Conservation (phyloP, 306 rosid species). For the Sicyos edulis region DNA sequence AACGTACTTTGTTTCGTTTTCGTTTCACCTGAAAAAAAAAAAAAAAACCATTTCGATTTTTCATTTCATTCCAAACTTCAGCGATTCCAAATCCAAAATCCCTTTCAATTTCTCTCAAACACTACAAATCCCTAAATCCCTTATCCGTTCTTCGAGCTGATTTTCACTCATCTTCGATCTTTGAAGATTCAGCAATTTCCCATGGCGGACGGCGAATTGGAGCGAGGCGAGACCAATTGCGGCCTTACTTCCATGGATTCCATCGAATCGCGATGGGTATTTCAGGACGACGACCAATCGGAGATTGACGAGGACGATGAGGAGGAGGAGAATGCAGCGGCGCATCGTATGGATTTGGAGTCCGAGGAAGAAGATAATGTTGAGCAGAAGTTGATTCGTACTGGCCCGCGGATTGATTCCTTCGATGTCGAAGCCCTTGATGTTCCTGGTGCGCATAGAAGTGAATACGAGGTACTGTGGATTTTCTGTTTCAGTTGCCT, state of each 20-base stretch:
- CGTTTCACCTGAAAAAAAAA: not conserved
- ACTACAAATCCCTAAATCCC: conserved; percentile 1
- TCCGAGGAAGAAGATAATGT: conserved; percentile 70
- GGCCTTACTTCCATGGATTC: conserved; percentile 40
- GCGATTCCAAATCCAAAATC: not conserved
- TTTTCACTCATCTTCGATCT: not conserved
- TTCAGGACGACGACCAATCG: conserved; percentile 49
- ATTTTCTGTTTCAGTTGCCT: not conserved
- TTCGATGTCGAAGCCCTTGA: conserved; percentile 98
- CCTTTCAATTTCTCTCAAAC: not conserved
- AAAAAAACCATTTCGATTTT: not conserved
- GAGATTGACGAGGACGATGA: conserved; percentile 43
- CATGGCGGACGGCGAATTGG: conserved; percentile 28
- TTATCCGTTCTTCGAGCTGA: not conserved
- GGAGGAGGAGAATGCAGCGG: conserved; percentile 3
- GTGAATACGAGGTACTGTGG: conserved; percentile 58
- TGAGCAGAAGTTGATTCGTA: conserved; percentile 76
- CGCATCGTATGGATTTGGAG: conserved; percentile 34
- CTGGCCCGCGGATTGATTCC: conserved; percentile 89
- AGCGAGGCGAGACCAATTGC: conserved; percentile 32
- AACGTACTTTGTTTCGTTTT: not conserved
- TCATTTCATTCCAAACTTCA: conserved; percentile 1
- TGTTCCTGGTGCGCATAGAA: conserved; percentile 70
- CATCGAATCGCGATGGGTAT: conserved; percentile 55
- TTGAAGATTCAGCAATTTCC: not conserved